These are phyloP conservation scores for Capsella bursapastoris DNA, from an alignment of 345 rosid genomes.

Conservation along the genomic window DNA sequence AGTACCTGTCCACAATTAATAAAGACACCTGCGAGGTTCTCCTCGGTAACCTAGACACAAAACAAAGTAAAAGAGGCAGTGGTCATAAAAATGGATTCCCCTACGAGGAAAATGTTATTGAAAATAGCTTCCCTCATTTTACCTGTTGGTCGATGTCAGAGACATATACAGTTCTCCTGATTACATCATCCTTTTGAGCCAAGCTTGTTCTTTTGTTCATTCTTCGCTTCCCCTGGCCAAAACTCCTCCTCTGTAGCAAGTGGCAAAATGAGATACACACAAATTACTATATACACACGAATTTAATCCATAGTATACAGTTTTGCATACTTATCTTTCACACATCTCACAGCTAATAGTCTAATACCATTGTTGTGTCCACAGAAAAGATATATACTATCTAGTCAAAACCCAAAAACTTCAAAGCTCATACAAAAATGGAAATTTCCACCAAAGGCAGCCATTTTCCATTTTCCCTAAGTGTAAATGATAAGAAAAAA, in stretches of 20 bases:
- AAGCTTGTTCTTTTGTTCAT: constrained; percentile 76
- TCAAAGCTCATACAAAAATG: constrained; percentile 5
- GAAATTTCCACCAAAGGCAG: constrained; percentile 3
- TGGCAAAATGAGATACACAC: constrained; percentile 15
- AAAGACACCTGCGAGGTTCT: constrained; percentile 92
- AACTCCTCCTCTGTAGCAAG: constrained; percentile 69
- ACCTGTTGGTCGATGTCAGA: constrained; percentile 48
- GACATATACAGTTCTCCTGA: constrained; percentile 58
- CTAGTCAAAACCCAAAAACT: neutral
- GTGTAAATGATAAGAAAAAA: constrained; percentile 6
- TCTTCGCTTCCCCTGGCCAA: constrained; percentile 75
- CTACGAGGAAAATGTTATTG: neutral
- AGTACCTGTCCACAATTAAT: constrained; percentile 81
- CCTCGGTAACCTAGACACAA: constrained; percentile 80
- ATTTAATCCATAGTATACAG: neutral
- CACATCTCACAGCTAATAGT: too few species aligned
- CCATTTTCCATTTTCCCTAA: neutral
- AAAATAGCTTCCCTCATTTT: neutral
- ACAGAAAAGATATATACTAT: constrained; percentile 11
- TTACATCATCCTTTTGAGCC: constrained; percentile 92
- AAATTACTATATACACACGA: constrained; percentile 17
- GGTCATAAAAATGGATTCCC: constrained; percentile 14
- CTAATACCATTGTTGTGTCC: neutral
- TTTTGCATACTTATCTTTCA: constrained; percentile 6
- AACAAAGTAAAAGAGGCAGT: constrained; percentile 20